Evolutionary conservation across 768 basidiomycete species (phyloP).

Genomic region (Tricholoma matsutake): DNA sequence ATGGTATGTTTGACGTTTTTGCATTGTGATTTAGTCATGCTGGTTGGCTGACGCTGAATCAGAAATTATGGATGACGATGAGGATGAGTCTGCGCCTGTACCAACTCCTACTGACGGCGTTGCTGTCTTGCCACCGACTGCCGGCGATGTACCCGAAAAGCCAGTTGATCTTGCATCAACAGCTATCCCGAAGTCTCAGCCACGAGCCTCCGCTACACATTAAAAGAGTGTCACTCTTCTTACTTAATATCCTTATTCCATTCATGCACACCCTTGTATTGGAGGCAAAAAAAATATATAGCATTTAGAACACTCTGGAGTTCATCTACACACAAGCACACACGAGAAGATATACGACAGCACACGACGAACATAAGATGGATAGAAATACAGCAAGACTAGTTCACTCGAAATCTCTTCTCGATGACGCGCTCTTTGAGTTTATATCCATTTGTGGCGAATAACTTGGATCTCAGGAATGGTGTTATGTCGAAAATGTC

Average conservation of each 20-base stretch:
- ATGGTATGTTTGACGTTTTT: slow-evolving; percentile 54
- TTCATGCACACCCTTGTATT: neutral
- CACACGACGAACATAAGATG: slow-evolving; percentile 8
- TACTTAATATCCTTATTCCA: neutral
- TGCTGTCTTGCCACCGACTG: neutral
- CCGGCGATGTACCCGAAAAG: slow-evolving; percentile 2
- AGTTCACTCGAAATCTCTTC: slow-evolving; percentile 62
- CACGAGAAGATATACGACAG: slow-evolving; percentile 18
- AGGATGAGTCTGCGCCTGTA: slow-evolving; percentile 38
- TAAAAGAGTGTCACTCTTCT: neutral
- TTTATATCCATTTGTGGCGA: slow-evolving; percentile 86
- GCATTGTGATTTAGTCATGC: slow-evolving; percentile 3
- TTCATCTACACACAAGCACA: neutral
- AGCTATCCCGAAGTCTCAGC: slow-evolving; percentile 1
- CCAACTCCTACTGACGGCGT: slow-evolving; percentile 11
- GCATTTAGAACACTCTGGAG: neutral
- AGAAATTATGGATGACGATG: slow-evolving; percentile 74
- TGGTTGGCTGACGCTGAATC: slow-evolving; percentile 1
- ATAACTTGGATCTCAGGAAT: slow-evolving; percentile 84
- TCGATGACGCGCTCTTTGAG: slow-evolving; percentile 64
- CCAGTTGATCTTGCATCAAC: neutral
- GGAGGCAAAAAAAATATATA: neutral
- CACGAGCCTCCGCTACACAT: neutral
- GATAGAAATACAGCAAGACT: slow-evolving; percentile 10
- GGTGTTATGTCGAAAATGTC: slow-evolving; percentile 90